These are phyloP conservation scores for Akebia trifoliata DNA, from an alignment of 164 flowering plant genomes.

Conservation along the genomic window DNA sequence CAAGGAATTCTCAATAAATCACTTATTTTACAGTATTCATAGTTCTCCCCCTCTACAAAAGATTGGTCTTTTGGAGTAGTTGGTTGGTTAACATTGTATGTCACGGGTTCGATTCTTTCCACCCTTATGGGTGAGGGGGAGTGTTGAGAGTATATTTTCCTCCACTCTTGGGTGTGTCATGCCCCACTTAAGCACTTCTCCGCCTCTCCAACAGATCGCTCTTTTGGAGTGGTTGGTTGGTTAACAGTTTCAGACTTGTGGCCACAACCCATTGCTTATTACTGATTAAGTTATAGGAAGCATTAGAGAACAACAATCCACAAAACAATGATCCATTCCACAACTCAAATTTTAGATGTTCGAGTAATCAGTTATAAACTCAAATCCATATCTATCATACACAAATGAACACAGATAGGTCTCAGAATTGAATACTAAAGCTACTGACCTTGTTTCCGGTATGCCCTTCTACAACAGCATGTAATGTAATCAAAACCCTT, in stretches of 20 bases:
- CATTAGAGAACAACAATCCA: neutral
- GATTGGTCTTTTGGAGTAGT: too few relatives aligned
- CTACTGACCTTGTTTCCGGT: conserved; percentile 55
- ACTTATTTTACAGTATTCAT: too few relatives aligned
- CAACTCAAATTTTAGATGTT: neutral
- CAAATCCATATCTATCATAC: neutral
- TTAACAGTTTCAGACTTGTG: neutral
- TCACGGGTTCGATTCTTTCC: too few relatives aligned
- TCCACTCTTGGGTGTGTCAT: too few relatives aligned
- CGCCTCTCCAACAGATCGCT: too few relatives aligned
- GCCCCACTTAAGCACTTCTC: too few relatives aligned
- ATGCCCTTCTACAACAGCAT: conserved; percentile 43
- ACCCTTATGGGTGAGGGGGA: too few relatives aligned
- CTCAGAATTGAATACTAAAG: neutral
- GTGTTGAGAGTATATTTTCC: too few relatives aligned
- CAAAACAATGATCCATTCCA: neutral
- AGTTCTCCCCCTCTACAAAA: too few relatives aligned
- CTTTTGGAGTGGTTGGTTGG: too few relatives aligned
- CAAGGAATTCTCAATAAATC: too few relatives aligned
- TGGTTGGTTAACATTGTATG: too few relatives aligned
- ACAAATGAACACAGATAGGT: neutral
- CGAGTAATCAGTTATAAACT: neutral
- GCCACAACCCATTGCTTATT: neutral
- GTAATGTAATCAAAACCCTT: conserved; percentile 38
- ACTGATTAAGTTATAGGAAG: conserved; percentile 1